Conservation (phyloP, 1,284 basidiomycete species). For the Anthracocystis setariae region DNA sequence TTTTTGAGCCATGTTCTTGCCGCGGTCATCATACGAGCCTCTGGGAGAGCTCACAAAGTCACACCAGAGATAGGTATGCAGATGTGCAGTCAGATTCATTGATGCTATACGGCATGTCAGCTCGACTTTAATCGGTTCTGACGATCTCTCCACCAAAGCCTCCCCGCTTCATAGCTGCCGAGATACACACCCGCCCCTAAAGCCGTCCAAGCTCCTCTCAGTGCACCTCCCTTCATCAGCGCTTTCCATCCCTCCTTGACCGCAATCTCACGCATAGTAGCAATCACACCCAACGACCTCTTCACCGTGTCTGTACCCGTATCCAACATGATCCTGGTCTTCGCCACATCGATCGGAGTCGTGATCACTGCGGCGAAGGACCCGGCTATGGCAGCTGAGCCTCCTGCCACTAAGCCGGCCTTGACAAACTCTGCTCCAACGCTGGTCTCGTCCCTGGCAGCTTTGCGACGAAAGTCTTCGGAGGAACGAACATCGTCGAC, state of each 20-base stretch:
- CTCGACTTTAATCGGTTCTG: conserved; percentile 26
- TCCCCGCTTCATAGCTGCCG: conserved; percentile 57
- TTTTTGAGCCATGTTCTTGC: not conserved
- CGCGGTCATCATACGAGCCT: not conserved
- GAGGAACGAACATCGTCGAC: conserved; percentile 46
- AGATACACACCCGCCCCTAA: conserved; percentile 62
- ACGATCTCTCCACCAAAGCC: conserved; percentile 60
- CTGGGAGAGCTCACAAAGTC: too few species aligned
- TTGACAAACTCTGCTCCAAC: conserved; percentile 38
- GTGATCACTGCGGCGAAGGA: conserved; percentile 49
- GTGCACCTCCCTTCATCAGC: conserved; percentile 52
- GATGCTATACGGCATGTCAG: too few species aligned
- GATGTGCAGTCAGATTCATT: too few species aligned
- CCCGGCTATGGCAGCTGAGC: conserved; percentile 48
- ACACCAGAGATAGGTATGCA: too few species aligned
- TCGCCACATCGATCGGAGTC: conserved; percentile 59
- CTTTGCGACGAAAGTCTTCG: conserved; percentile 23
- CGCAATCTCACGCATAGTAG: conserved; percentile 40
- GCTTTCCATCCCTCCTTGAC: conserved; percentile 47
- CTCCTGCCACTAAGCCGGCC: conserved; percentile 51
- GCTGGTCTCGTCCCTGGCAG: conserved; percentile 19
- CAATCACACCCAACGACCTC: conserved; percentile 34
- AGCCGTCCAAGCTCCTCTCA: conserved; percentile 58
- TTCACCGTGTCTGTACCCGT: conserved; percentile 11
- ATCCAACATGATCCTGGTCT: conserved; percentile 58